phyloP scores from a whole-genome alignment of 2,329 filamentous ascomycete genomes.

The Lecanicillium sp. region DNA sequence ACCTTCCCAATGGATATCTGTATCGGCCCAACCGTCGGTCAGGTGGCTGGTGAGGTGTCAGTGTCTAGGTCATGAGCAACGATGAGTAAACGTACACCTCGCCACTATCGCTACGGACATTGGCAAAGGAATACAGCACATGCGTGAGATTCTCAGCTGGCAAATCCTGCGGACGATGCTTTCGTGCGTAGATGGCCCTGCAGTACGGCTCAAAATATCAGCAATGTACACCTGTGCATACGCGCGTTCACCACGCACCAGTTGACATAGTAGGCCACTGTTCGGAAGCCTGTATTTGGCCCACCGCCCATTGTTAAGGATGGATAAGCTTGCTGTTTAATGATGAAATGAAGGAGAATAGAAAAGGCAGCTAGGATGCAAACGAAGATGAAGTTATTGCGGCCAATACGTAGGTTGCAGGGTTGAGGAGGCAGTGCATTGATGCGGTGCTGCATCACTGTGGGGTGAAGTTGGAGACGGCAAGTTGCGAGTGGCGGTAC shows the following conservation, averaged over 20 bases:
- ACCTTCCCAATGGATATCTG: constrained; percentile 65
- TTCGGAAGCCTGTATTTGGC: constrained; percentile 40
- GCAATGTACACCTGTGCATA: constrained; percentile 3
- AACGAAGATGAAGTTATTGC: too few relatives aligned
- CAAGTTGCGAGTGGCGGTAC: too few relatives aligned
- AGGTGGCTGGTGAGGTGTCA: constrained; percentile 29
- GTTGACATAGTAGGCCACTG: constrained; percentile 68
- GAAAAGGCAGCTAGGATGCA: too few relatives aligned
- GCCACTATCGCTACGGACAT: constrained; percentile 68
- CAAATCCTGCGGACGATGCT: constrained; percentile 78
- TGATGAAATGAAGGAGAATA: too few relatives aligned
- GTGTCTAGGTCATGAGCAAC: not conserved
- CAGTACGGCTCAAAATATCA: constrained; percentile 12
- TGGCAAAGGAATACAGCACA: constrained; percentile 84
- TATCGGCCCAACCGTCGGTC: constrained; percentile 57
- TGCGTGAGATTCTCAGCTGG: constrained; percentile 78
- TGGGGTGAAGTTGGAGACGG: too few relatives aligned
- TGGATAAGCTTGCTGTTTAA: too few relatives aligned
- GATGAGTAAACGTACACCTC: constrained; percentile 53
- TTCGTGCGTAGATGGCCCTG: constrained; percentile 76
- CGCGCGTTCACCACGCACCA: constrained; percentile 32
- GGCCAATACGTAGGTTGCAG: too few relatives aligned
- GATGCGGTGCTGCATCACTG: too few relatives aligned
- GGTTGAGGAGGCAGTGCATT: too few relatives aligned
- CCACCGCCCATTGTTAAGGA: too few relatives aligned